phyloP scores from a whole-genome alignment of 2,329 filamentous ascomycete species.

The Aspergillus calidoustus region DNA sequence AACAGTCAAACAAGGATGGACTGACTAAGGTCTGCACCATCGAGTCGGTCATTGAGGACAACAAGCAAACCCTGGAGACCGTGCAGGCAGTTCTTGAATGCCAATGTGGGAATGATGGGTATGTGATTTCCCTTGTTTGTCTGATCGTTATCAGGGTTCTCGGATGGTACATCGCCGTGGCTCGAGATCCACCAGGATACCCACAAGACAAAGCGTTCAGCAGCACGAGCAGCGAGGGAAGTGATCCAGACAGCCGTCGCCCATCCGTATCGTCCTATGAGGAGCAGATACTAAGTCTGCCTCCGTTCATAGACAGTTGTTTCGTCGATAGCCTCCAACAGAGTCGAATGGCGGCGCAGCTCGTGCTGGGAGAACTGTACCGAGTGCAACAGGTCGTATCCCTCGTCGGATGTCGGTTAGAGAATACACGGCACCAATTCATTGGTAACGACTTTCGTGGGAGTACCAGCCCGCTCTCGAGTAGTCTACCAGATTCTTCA shows the following conservation, averaged over 20 bases:
- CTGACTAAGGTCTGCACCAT: background rate
- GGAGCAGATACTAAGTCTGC: slow-evolving; percentile 6
- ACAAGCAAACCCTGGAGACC: slow-evolving; percentile 4
- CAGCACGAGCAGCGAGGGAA: background rate
- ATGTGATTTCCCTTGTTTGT: background rate
- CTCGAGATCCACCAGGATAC: background rate
- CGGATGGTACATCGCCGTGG: slow-evolving; percentile 7
- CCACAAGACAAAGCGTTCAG: background rate
- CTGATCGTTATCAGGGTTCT: slow-evolving; percentile 4
- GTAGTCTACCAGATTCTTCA: background rate
- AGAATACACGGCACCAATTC: background rate
- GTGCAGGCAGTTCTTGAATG: background rate
- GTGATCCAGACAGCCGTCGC: background rate
- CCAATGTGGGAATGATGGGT: slow-evolving; percentile 3
- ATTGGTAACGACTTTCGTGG: background rate
- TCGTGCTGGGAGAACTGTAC: slow-evolving; percentile 11
- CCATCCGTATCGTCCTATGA: background rate
- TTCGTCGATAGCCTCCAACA: slow-evolving; percentile 7
- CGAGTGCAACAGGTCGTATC: slow-evolving; percentile 8
- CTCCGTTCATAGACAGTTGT: background rate
- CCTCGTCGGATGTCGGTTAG: background rate
- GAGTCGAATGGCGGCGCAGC: slow-evolving; percentile 9
- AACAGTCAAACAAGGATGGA: background rate
- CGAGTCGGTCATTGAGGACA: slow-evolving; percentile 7
- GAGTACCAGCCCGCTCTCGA: background rate